Base-by-base conservation (phyloP, 352 stramenopile species). In the Thalassiosira livingstoniorum region DNA sequence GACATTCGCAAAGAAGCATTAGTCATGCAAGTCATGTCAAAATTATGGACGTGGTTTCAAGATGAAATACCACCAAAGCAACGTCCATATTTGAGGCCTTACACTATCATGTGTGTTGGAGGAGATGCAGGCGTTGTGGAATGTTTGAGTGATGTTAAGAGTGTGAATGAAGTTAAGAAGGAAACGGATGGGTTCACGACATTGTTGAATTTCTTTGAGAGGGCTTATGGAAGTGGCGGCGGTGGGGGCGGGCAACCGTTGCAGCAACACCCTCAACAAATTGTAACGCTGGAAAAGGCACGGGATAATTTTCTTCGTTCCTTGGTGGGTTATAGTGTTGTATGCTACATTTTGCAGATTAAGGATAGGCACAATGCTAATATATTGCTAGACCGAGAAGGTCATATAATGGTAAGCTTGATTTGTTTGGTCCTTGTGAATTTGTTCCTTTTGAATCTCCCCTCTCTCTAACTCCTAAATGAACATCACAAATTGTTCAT, bases 341-440 rank as follows among this genome's bases (percentile, higher is more conserved):
- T 99, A 27, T 97, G 93, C 74, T 99, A 99, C 87, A 96, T 99
- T 63, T 88, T 99, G n/a, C 97, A 99, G 88, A 98, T 99, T 87
- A 99, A 99, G 85, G 98, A 99, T 90, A 66, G 93, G 25, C 97
- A 99, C 90, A 99, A 99, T 82, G 97, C 96, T 18, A 99, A 99
- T 68, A 98, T 99, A 67, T 82, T 99, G 63, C 88, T 99, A 35
- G 95, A 98, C 79, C 83, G 90, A 25, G 74, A 92, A 35, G 57
- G 96, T 0, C 94, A 97, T 62, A 78, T 98, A 32, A 94, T 98
- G 51, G 77, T 78, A 31, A 83, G 76, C 43, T 35, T 51, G 45
- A 11, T 29, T 34, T 69, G 13, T 69, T 37, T n/a, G 25, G 34
- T 58, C 15, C 35, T 21, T 18, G n/a, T 10, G 15, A 42, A 35